Conservation (phyloP, 2,329 filamentous ascomycete species). For the Endocalyx cinctus region DNA sequence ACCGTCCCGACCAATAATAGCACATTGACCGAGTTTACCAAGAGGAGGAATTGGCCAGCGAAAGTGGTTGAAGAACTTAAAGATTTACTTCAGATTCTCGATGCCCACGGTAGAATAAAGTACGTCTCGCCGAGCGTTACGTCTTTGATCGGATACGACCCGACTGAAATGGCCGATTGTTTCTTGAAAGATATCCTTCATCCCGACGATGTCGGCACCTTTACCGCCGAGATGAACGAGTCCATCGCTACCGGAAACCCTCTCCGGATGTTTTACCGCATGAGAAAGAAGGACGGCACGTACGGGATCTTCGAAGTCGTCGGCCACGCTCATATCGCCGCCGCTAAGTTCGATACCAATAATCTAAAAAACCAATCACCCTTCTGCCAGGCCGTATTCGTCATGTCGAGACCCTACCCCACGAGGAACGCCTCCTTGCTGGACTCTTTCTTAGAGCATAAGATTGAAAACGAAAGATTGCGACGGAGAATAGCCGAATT, state of each 20-base stretch:
- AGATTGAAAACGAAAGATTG: constrained; percentile 89
- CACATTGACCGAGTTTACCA: constrained; percentile 55
- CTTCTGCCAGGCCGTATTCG: constrained; percentile 85
- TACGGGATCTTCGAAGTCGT: constrained; percentile 86
- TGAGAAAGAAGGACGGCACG: constrained; percentile 67
- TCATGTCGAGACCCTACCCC: constrained; percentile 87
- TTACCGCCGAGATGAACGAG: constrained; percentile 84
- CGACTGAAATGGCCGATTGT: constrained; percentile 65
- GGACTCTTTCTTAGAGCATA: constrained; percentile 93
- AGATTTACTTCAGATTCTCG: constrained; percentile 84
- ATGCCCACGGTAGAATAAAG: constrained; percentile 75
- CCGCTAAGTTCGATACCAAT: constrained; percentile 58
- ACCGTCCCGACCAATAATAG: constrained; percentile 31
- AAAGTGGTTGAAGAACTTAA: constrained; percentile 85
- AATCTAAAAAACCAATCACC: constrained; percentile 61
- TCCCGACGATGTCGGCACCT: constrained; percentile 76
- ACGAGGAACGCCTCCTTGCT: constrained; percentile 80
- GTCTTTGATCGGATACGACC: constrained; percentile 68
- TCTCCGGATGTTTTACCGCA: constrained; percentile 80
- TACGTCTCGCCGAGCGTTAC: constrained; percentile 81
- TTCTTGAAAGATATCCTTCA: constrained; percentile 82
- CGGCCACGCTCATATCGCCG: constrained; percentile 83
- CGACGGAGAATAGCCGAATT: constrained; percentile 80
- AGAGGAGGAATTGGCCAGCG: constrained; percentile 74
- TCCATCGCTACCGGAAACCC: constrained; percentile 76